A percentile compares a stretch with the other conserved stretches of the same genome.
phyloP scores from a whole-genome alignment of 2,329 filamentous ascomycete genomes.

The Fusarium paranaense region DNA sequence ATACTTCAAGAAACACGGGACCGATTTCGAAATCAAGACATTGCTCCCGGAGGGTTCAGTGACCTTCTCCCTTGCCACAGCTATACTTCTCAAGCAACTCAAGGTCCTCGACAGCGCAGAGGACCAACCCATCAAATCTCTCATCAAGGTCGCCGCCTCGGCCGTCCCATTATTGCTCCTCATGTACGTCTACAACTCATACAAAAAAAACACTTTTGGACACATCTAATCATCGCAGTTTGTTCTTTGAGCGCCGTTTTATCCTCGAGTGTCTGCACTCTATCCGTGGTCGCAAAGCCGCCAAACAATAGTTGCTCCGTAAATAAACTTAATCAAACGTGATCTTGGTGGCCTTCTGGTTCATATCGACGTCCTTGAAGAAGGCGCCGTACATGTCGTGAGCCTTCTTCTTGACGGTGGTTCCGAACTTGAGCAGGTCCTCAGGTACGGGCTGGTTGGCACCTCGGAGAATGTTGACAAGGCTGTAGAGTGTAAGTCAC shows the following conservation, averaged over 20 bases:
- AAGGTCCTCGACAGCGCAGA: constrained; percentile 39
- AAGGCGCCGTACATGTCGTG: constrained; percentile 96
- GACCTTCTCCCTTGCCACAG: constrained; percentile 43
- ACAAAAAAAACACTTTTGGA: constrained; percentile 22
- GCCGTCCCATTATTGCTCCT: constrained; percentile 64
- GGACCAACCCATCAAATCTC: constrained; percentile 45
- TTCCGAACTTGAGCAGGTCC: constrained; percentile 92
- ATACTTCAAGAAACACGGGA: constrained; percentile 67
- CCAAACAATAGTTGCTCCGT: constrained; percentile 44
- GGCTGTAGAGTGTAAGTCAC: constrained; percentile 57
- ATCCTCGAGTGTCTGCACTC: constrained; percentile 63
- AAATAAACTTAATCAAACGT: constrained; percentile 75
- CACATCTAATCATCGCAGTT: constrained; percentile 54
- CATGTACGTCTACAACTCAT: constrained; percentile 65
- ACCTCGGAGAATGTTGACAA: constrained; percentile 95
- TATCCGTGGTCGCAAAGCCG: constrained; percentile 50
- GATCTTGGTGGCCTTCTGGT: constrained; percentile 89
- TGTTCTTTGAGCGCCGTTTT: constrained; percentile 65
- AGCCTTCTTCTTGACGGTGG: constrained; percentile 98
- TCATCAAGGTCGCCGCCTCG: constrained; percentile 62
- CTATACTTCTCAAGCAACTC: constrained; percentile 43
- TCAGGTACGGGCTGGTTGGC: constrained; percentile 93
- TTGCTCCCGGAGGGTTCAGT: constrained; percentile 47
- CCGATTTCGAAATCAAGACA: constrained; percentile 42
- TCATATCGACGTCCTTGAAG: constrained; percentile 89